phyloP scores from a whole-genome alignment of 176 grass and related monocot species.

The Oryza meyeriana region DNA sequence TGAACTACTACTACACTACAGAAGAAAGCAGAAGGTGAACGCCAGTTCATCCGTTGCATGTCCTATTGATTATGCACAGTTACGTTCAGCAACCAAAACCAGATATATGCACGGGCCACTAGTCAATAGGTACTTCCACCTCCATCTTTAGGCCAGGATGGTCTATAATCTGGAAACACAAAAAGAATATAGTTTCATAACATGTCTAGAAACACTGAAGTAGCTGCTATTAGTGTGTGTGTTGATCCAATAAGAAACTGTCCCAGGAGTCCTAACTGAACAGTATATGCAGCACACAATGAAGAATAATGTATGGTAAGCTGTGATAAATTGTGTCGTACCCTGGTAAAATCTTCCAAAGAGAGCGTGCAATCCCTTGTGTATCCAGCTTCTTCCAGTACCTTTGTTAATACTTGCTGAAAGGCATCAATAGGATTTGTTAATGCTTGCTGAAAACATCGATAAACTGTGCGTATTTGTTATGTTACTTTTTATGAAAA shows the following conservation, averaged over 20 bases:
- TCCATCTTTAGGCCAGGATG: slow-evolving; percentile 64
- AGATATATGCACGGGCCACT: neutral
- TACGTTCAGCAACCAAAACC: neutral
- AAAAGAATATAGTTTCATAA: neutral
- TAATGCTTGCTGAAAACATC: slow-evolving; percentile 49
- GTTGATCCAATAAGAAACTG: neutral
- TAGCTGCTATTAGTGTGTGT: neutral
- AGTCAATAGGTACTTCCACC: slow-evolving; percentile 67
- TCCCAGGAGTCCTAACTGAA: neutral
- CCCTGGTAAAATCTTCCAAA: slow-evolving; percentile 74
- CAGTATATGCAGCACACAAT: neutral
- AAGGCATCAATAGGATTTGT: slow-evolving; percentile 1
- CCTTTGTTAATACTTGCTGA: slow-evolving; percentile 63
- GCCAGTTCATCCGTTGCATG: neutral
- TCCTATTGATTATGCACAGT: neutral
- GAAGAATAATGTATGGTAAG: neutral
- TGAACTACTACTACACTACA: neutral
- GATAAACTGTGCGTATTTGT: neutral
- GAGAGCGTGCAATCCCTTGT: slow-evolving; percentile 50
- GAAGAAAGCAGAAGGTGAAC: neutral
- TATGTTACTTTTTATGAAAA: neutral
- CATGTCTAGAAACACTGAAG: neutral
- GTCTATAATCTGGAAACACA: slow-evolving; percentile 26
- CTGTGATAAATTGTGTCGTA: slow-evolving; percentile 10
- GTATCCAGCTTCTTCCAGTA: slow-evolving; percentile 79